phyloP scores from a whole-genome alignment of 345 rosid species.

The Euphorbia lathyris region DNA sequence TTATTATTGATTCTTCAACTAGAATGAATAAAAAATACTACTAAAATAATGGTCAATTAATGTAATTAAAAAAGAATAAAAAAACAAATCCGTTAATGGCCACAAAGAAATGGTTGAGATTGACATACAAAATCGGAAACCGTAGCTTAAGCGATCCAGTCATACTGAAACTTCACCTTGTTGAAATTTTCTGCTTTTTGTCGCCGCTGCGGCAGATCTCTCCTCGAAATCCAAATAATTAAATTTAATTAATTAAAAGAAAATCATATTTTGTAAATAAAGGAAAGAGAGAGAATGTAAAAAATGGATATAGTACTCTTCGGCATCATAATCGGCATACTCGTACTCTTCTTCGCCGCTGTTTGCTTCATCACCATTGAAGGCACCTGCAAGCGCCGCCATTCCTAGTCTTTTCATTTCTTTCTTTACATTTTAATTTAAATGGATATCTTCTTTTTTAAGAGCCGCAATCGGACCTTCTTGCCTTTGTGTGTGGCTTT shows the following conservation, averaged over 20 bases:
- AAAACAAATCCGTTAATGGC: too few relatives aligned
- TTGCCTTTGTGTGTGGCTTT: constrained; percentile 18
- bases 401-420: constrained; percentile 2
- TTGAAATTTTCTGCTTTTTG: background rate
- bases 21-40: too few relatives aligned
- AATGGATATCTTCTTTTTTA: constrained; percentile 28
- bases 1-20: too few relatives aligned
- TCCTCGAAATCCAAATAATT: background rate
- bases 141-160: too few relatives aligned
- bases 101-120: too few relatives aligned
- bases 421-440: background rate
- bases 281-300: background rate
- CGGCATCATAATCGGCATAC: constrained; percentile 70
- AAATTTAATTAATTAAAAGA: background rate
- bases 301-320: constrained; percentile 63
- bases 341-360: constrained; percentile 54
- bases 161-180: too few relatives aligned
- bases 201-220: background rate
- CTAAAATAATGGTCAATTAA: too few relatives aligned
- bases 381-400: constrained; percentile 51
- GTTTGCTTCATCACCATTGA: constrained; percentile 72
- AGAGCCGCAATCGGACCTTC: constrained; percentile 10
- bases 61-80: too few relatives aligned
- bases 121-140: too few relatives aligned
- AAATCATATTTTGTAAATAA: background rate